phyloP scores from a whole-genome alignment of 352 stramenopile species.

The Phytophthora aleatoria region DNA sequence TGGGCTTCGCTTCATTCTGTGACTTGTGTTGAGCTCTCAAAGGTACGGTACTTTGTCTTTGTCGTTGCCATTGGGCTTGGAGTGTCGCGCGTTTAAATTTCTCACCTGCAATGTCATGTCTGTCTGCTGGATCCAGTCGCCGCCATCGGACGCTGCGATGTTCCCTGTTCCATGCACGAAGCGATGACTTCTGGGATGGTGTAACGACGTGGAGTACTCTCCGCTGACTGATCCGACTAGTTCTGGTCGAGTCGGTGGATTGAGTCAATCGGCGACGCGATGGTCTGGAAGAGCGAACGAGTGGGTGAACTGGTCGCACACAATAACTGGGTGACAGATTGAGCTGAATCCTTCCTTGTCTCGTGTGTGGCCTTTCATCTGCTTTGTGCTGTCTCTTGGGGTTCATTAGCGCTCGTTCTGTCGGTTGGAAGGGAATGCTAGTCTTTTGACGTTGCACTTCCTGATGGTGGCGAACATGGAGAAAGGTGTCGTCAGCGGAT shows the following conservation, averaged over 20 bases:
- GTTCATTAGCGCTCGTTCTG: conserved; percentile 11
- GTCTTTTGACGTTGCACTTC: not conserved
- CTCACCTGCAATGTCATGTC: conserved; percentile 3
- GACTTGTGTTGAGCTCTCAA: not conserved
- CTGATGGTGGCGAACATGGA: not conserved
- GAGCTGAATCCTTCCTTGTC: conserved; percentile 17
- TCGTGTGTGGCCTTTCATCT: conserved; percentile 7
- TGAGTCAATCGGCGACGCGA: not conserved
- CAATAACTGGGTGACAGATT: conserved; percentile 3
- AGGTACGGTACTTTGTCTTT: not conserved
- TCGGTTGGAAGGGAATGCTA: conserved; percentile 1
- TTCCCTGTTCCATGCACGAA: not conserved
- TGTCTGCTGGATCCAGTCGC: conserved; percentile 1
- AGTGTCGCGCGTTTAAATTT: not conserved
- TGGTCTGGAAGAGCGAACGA: conserved; percentile 1
- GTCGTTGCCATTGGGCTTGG: no score
- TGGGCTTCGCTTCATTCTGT: not conserved
- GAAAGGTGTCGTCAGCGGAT: not conserved
- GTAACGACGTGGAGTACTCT: not conserved
- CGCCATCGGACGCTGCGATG: conserved; percentile 6
- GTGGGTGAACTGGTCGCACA: conserved; percentile 9
- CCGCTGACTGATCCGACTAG: not conserved
- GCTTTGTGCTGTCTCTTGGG: conserved; percentile 3
- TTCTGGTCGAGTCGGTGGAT: conserved; percentile 9
- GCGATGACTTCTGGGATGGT: conserved; percentile 1